Conservation (phyloP, 2,329 filamentous ascomycete genomes). For the Kalmusia sp. region DNA sequence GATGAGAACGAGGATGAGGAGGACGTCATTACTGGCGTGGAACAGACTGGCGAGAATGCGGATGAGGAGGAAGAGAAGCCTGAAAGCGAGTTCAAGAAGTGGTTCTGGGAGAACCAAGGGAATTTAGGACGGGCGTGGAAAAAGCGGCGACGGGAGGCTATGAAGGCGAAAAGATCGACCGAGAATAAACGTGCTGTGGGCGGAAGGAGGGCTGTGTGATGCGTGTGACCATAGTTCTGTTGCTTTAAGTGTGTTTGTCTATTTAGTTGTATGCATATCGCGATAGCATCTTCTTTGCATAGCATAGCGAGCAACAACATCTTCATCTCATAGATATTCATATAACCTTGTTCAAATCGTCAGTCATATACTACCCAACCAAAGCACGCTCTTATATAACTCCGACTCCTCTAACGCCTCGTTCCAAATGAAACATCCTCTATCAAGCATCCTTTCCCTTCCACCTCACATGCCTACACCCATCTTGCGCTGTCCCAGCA, state of each 20-base stretch:
- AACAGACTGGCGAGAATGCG: conserved; percentile 22
- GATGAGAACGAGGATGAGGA: conserved; percentile 34
- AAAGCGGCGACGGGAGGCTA: conserved; percentile 64
- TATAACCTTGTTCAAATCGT: too few species aligned
- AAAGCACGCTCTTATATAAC: too few species aligned
- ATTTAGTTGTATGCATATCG: too few species aligned
- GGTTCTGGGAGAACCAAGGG: conserved; percentile 64
- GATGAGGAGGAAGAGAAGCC: conserved; percentile 41
- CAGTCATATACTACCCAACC: too few species aligned
- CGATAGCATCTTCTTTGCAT: too few species aligned
- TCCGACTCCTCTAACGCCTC: too few species aligned
- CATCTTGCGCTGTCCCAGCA: conserved; percentile 14
- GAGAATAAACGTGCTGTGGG: neutral
- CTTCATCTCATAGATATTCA: too few species aligned
- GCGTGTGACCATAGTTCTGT: too few species aligned
- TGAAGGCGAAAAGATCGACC: conserved; percentile 61
- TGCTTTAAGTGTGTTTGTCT: too few species aligned
- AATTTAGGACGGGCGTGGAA: conserved; percentile 59
- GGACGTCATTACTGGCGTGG: conserved; percentile 13
- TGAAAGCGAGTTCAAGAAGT: conserved; percentile 67
- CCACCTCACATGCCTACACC: conserved; percentile 23
- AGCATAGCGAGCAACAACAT: too few species aligned
- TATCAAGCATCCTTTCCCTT: conserved; percentile 27
- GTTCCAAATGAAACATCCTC: neutral
- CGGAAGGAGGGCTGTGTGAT: too few species aligned